Percentiles rank a stretch among this genome's conserved stretches.
phyloP scores from a whole-genome alignment of 306 rosid genomes.

The Myrica gale region DNA sequence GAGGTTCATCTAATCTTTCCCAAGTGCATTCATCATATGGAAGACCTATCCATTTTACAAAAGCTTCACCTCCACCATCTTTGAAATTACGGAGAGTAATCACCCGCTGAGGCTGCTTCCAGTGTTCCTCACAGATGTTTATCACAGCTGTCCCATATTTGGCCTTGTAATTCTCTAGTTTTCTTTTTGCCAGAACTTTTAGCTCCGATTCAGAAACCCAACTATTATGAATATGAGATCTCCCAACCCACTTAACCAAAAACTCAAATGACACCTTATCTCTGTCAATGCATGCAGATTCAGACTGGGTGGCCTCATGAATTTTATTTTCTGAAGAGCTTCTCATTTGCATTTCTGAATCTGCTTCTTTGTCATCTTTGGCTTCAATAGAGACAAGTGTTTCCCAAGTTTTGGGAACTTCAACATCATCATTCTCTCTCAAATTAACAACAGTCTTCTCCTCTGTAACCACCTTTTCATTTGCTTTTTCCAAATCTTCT shows the following conservation, averaged over 20 bases:
- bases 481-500: slow-evolving; percentile 46
- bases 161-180: slow-evolving; percentile 94
- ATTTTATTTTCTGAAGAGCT: slow-evolving; percentile 47
- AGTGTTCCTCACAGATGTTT: slow-evolving; percentile 83
- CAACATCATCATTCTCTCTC: slow-evolving; percentile 41
- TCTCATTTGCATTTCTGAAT: slow-evolving; percentile 41
- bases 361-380: slow-evolving; percentile 39
- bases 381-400: slow-evolving; percentile 42
- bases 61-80: slow-evolving; percentile 61
- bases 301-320: slow-evolving; percentile 50
- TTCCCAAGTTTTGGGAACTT: slow-evolving; percentile 48
- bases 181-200: slow-evolving; percentile 90
- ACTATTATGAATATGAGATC: slow-evolving; percentile 83
- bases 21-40: slow-evolving; percentile 96
- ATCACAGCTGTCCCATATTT: slow-evolving; percentile 81
- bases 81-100: slow-evolving; percentile 65
- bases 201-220: slow-evolving; percentile 94
- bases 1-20: slow-evolving; percentile 87
- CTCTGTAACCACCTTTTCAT: slow-evolving; percentile 39
- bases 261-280: slow-evolving; percentile 56
- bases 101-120: slow-evolving; percentile 93
- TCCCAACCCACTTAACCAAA: slow-evolving; percentile 95
- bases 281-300: slow-evolving; percentile 45
- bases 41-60: slow-evolving; percentile 85
- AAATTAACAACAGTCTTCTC: slow-evolving; percentile 41